A percentile compares a stretch with the other conserved stretches of the same genome.
These are phyloP conservation scores for Colletotrichum cordylinicola DNA, from an alignment of 2,329 filamentous ascomycete species.

Conservation along the genomic window DNA sequence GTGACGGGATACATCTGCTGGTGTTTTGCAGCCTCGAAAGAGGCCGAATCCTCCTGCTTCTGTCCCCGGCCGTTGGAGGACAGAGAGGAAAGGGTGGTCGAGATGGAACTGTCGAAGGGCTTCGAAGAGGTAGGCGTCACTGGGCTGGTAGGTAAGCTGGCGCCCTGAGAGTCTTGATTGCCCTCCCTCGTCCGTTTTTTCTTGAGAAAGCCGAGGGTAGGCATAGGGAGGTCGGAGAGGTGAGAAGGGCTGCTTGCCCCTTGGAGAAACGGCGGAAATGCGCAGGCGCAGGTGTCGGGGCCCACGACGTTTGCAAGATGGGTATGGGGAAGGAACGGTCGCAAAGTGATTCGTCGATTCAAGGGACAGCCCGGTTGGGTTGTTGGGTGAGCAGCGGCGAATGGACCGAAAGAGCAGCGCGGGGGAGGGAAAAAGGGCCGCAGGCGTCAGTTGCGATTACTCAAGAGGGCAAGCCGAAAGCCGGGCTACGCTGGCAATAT, in stretches of 20 bases:
- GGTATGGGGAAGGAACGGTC: conserved; percentile 13
- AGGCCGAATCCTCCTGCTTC: conserved; percentile 21
- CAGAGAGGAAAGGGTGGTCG: conserved; percentile 25
- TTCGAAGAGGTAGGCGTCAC: conserved; percentile 63
- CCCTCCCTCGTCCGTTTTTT: conserved; percentile 98
- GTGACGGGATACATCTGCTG: conserved; percentile 38
- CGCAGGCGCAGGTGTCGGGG: conserved; percentile 10
- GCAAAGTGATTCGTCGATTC: conserved; percentile 20
- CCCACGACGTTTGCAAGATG: conserved; percentile 21
- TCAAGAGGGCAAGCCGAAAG: background rate
- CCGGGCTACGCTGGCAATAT: background rate
- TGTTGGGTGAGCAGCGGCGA: background rate
- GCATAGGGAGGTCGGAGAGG: conserved; percentile 65
- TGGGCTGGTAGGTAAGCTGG: conserved; percentile 69
- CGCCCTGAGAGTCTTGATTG: conserved; percentile 71
- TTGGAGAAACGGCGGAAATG: conserved; percentile 1
- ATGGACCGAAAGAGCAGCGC: conserved; percentile 6
- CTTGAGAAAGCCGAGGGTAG: conserved; percentile 94
- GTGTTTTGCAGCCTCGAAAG: conserved; percentile 25
- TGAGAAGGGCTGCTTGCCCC: conserved; percentile 27
- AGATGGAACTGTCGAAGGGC: conserved; percentile 48
- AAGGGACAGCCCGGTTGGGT: conserved; percentile 15
- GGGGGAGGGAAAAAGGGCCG: background rate
- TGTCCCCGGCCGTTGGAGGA: conserved; percentile 15
- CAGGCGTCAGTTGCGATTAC: background rate